Evolutionary conservation across 495 filamentous ascomycete species (phyloP), one percentile per base, ranked within the genome.

Genomic region (Pyrenopolyporus hunteri): DNA sequence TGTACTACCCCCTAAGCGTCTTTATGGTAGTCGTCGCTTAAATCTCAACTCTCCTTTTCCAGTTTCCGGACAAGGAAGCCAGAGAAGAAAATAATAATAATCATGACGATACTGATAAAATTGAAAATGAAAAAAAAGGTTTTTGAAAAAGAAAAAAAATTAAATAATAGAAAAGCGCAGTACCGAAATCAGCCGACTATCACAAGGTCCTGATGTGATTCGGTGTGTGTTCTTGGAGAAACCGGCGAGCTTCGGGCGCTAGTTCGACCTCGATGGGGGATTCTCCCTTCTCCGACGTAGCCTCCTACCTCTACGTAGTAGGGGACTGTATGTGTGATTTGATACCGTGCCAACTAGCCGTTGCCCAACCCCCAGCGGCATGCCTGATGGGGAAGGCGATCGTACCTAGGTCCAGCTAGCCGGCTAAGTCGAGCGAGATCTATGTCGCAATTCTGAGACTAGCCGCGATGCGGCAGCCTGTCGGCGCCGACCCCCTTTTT

Each of bases 371-470:
- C 52, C 57, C 52, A 50, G 19, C 59, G 64, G 64, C 31, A 67
- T 67, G 45, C 64, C 64, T 49, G 64, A 67, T 63, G 47, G 53
- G 64, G 64, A 67, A 67, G 64, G 64, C 57, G 64, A 63, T 63
- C 58, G 59, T 51, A 55, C 19, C 58, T 57, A 57, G 64, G 59
- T 55, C 57, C n/a, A 60, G 63, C 63, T 66, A 66, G 57, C 46
- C 56, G 62, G 55, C 49, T 59, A 59, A 53, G 55, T 57, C 40
- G 45, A 66, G 46, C 57, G 50, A 62, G 64, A 67, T 63, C 64
- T 57, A 67, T 67, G 57, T 59, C 64, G 64, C 64, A 67, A 67
- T 67, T 59, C 64, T 67, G 58, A 67, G 61, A 66, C 63, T 61
- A 65, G 62, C 56, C 56, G 56, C 56, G 44, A 46, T 59, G 44